These are phyloP conservation scores for Alternaria brassicicola DNA, from an alignment of 2,329 filamentous ascomycete genomes.

Conservation along the genomic window DNA sequence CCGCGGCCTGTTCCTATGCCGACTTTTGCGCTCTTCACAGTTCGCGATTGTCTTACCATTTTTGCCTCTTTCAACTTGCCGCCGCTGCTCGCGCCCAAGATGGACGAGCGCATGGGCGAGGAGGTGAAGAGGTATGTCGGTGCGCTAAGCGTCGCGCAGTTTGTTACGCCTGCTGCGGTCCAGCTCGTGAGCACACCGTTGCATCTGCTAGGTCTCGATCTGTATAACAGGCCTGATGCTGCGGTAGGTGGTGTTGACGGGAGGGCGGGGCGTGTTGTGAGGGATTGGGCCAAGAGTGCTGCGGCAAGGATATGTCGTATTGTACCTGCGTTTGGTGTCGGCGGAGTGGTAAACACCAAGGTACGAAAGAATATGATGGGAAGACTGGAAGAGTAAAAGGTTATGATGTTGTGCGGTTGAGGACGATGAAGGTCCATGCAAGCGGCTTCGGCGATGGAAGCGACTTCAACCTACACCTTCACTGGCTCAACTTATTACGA, in stretches of 20 bases:
- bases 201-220: slow-evolving; percentile 82
- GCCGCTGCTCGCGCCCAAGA: slow-evolving; percentile 72
- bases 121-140: slow-evolving; percentile 60
- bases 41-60: slow-evolving; percentile 85
- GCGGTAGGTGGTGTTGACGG: slow-evolving; percentile 60
- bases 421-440: neutral
- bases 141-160: slow-evolving; percentile 68
- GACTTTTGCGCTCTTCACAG: slow-evolving; percentile 78
- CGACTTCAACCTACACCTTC: slow-evolving; percentile 82
- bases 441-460: neutral
- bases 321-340: slow-evolving; percentile 85
- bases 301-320: slow-evolving; percentile 82
- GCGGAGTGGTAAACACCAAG: slow-evolving; percentile 82
- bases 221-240: slow-evolving; percentile 74
- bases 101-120: slow-evolving; percentile 54
- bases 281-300: slow-evolving; percentile 77
- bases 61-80: slow-evolving; percentile 93
- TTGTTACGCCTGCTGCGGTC: slow-evolving; percentile 76
- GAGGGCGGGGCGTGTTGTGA: slow-evolving; percentile 69
- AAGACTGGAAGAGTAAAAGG: slow-evolving; percentile 26
- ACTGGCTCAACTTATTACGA: slow-evolving; percentile 57
- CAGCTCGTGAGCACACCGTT: slow-evolving; percentile 82
- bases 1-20: slow-evolving; percentile 65
- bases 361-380: slow-evolving; percentile 72
- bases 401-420: neutral